A percentile compares a stretch with the other conserved stretches of the same genome.
phyloP scores from a whole-genome alignment of 306 rosid genomes.

The Citrullus mucosospermus region DNA sequence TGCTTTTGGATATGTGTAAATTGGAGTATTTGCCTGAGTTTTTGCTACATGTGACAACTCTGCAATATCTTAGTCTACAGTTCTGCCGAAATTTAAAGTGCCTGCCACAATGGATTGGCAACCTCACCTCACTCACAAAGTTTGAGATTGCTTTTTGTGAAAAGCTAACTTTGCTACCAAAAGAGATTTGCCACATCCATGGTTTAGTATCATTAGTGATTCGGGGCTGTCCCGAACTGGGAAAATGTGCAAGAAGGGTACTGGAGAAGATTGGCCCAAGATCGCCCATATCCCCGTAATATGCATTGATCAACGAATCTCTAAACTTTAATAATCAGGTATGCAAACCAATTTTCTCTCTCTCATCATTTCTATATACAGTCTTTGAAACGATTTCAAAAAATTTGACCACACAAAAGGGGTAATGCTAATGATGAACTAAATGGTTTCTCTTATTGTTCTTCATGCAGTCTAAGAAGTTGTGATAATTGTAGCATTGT shows the following conservation, averaged over 20 bases:
- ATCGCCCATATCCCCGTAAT: not conserved
- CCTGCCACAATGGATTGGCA: not conserved
- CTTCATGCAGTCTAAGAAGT: too few species aligned
- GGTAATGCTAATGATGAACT: too few species aligned
- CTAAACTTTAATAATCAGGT: not conserved
- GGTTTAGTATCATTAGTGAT: not conserved
- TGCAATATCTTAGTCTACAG: not conserved
- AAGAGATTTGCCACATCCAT: not conserved
- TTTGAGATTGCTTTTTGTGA: not conserved
- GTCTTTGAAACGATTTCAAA: too few species aligned
- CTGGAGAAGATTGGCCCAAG: not conserved
- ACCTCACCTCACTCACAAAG: not conserved
- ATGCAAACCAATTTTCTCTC: not conserved
- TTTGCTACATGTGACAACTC: not conserved
- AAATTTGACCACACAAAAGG: too few species aligned
- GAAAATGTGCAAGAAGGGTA: not conserved
- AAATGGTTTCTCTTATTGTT: too few species aligned
- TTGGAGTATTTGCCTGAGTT: not conserved
- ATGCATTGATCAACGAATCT: not conserved
- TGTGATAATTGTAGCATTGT: too few species aligned
- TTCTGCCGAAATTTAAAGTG: not conserved
- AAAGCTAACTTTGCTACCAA: not conserved
- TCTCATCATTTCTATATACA: not conserved
- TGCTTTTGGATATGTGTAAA: rapidly evolving
- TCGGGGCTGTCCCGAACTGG: not conserved